phyloP scores from a whole-genome alignment of 2,329 filamentous ascomycete genomes.

The Tolypocladium sp. region DNA sequence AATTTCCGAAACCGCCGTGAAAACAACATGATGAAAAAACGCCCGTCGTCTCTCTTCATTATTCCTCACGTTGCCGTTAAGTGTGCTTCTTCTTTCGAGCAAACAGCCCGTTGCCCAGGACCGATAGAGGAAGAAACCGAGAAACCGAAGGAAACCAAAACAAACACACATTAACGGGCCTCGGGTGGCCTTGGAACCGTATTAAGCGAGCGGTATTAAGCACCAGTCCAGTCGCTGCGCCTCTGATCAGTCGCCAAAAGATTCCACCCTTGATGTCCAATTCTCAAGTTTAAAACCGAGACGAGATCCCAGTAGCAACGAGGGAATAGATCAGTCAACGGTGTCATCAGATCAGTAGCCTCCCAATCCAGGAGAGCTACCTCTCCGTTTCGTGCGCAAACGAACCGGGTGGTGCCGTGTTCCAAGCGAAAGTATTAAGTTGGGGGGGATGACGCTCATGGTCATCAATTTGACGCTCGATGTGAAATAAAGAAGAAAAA shows the following conservation, averaged over 20 bases:
- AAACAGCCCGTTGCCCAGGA: background rate
- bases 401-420: background rate
- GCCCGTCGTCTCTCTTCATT: background rate
- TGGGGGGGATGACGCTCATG: background rate
- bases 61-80: background rate
- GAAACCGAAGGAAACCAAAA: background rate
- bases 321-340: background rate
- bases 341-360: background rate
- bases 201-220: background rate
- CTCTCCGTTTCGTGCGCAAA: background rate
- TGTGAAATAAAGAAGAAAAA: conserved; percentile 1
- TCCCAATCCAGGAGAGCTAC: background rate
- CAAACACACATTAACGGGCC: background rate
- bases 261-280: background rate
- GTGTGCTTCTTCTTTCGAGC: background rate
- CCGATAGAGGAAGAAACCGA: background rate
- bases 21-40: background rate
- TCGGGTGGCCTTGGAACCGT: background rate
- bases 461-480: background rate
- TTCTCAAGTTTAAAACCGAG: background rate
- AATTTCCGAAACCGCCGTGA: background rate
- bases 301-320: background rate
- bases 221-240: background rate
- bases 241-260: background rate
- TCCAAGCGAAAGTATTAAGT: background rate